A percentile compares a stretch with the other conserved stretches of the same genome.
Conservation (phyloP, 1,139 yeast species). For the Blastobotrys capitulatus region DNA sequence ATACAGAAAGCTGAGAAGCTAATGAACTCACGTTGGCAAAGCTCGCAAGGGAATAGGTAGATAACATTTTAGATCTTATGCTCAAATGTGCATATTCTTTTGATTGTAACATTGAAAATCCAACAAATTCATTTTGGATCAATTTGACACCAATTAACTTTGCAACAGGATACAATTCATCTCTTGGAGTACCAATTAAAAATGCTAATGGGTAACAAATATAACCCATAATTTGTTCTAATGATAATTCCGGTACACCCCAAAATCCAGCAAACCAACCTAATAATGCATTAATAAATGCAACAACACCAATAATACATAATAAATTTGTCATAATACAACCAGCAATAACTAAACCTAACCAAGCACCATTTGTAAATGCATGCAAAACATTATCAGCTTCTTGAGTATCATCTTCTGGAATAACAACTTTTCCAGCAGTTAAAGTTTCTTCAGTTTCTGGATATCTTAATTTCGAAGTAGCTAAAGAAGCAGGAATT, state of each 20-base stretch:
- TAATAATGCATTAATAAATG: conserved; percentile 52
- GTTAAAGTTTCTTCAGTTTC: conserved; percentile 56
- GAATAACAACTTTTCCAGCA: conserved; percentile 45
- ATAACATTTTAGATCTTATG: conserved; percentile 51
- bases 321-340: conserved; percentile 56
- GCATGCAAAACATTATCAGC: conserved; percentile 61
- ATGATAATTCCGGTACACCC: conserved; percentile 48
- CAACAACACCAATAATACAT: conserved; percentile 60
- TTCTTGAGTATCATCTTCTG: conserved; percentile 42
- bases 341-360: conserved; percentile 56
- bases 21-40: conserved; percentile 61
- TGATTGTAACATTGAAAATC: conserved; percentile 41
- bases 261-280: conserved; percentile 64
- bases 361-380: conserved; percentile 56
- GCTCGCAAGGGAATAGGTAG: conserved; percentile 51
- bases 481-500: conserved; percentile 61
- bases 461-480: conserved; percentile 57
- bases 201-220: conserved; percentile 57
- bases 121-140: conserved; percentile 62
- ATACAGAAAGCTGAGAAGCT: conserved; percentile 61
- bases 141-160: conserved; percentile 54
- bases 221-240: conserved; percentile 55
- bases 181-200: conserved; percentile 56
- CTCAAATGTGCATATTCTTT: conserved; percentile 47
- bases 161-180: conserved; percentile 48